phyloP scores from a whole-genome alignment of 306 rosid genomes.

The Vigna unguiculata region DNA sequence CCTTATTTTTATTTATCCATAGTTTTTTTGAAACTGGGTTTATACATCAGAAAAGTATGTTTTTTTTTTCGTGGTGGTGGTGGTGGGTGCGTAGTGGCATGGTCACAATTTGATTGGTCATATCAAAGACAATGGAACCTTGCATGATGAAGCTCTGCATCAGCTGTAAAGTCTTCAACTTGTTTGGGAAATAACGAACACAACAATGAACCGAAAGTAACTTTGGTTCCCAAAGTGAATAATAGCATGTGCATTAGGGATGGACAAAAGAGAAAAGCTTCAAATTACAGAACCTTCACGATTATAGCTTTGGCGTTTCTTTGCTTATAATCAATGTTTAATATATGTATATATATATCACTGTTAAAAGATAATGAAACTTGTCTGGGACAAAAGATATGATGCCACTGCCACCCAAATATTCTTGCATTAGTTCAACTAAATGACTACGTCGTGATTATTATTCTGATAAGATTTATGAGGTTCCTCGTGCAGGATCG shows the following conservation, averaged over 20 bases:
- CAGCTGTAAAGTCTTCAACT: slow-evolving; percentile 52
- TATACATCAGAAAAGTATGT: not conserved
- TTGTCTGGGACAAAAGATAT: slow-evolving; percentile 14
- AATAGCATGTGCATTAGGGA: slow-evolving; percentile 38
- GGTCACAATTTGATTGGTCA: slow-evolving; percentile 21
- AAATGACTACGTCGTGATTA: slow-evolving; percentile 29
- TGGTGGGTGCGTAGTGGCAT: not conserved
- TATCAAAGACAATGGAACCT: slow-evolving; percentile 11
- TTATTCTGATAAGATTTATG: slow-evolving; percentile 2
- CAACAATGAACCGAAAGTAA: slow-evolving; percentile 45
- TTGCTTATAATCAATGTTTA: slow-evolving; percentile 28
- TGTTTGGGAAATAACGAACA: slow-evolving; percentile 45
- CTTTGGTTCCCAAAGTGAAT: slow-evolving; percentile 44
- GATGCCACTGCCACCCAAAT: slow-evolving; percentile 5
- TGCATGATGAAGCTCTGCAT: slow-evolving; percentile 45
- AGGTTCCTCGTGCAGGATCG: not conserved
- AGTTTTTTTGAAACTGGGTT: not conserved
- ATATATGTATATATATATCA: not conserved
- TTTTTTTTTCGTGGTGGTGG: not conserved
- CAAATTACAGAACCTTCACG: not conserved
- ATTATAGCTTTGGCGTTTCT: slow-evolving; percentile 32
- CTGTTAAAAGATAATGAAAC: slow-evolving; percentile 3
- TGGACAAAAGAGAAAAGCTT: slow-evolving; percentile 5
- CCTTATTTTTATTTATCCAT: not conserved
- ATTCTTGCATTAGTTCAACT: slow-evolving; percentile 29